Evolutionary conservation across 495 filamentous ascomycete species (phyloP).

Genomic region (Lophiotrema nucula): DNA sequence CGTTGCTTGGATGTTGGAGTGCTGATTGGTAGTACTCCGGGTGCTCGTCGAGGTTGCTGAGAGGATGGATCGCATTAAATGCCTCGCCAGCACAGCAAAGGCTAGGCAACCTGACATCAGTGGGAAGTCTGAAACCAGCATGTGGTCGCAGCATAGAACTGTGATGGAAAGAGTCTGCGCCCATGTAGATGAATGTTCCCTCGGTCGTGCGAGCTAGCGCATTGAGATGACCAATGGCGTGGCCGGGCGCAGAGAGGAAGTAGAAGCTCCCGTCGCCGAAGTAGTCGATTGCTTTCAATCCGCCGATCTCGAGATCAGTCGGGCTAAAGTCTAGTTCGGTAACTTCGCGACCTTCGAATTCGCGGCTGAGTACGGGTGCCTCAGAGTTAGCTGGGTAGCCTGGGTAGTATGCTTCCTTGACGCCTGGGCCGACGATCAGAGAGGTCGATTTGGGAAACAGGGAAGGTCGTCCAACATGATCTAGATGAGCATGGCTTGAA

Average conservation of each 20-base stretch:
- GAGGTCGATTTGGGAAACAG: slow-evolving; percentile 51
- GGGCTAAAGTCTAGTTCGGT: slow-evolving; percentile 38
- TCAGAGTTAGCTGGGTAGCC: slow-evolving; percentile 53
- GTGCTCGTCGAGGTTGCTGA: too few species aligned
- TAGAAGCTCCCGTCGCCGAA: slow-evolving; percentile 62
- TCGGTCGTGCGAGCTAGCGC: slow-evolving; percentile 54
- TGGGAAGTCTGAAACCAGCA: too few species aligned
- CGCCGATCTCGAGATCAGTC: slow-evolving; percentile 33
- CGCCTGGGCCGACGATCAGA: slow-evolving; percentile 56
- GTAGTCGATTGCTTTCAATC: slow-evolving; percentile 41
- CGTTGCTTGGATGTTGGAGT: background rate
- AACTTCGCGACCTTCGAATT: slow-evolving; percentile 33
- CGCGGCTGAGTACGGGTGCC: slow-evolving; percentile 27
- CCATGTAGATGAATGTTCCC: slow-evolving; percentile 56
- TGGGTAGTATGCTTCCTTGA: slow-evolving; percentile 49
- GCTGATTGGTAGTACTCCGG: background rate
- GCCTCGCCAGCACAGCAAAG: too few species aligned
- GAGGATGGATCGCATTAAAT: too few species aligned
- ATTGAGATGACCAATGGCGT: slow-evolving; percentile 57
- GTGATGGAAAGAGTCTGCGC: slow-evolving; percentile 56
- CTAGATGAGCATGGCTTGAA: slow-evolving; percentile 35
- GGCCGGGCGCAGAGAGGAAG: slow-evolving; percentile 57
- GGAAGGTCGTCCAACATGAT: slow-evolving; percentile 60
- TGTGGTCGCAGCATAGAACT: slow-evolving; percentile 56
- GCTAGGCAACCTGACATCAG: too few species aligned